phyloP scores from a whole-genome alignment of 345 rosid genomes.

The Capsella bursapastoris region DNA sequence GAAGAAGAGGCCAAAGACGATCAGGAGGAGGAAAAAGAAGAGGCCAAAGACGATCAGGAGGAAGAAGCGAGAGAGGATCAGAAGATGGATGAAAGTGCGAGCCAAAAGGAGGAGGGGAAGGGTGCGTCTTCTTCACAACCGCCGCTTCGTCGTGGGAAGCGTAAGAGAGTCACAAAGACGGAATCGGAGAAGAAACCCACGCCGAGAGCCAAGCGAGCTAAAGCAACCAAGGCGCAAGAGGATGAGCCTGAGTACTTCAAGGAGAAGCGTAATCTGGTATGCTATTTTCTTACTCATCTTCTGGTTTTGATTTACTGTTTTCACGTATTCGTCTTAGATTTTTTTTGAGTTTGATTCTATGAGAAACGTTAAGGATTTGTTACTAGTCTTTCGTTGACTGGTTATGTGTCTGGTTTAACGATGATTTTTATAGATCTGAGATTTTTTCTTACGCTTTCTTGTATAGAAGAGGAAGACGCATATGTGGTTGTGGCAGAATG shows the following conservation, averaged over 20 bases:
- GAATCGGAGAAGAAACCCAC: slow-evolving; percentile 23
- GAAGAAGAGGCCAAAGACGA: slow-evolving; percentile 12
- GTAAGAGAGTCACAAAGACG: not conserved
- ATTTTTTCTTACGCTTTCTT: not conserved
- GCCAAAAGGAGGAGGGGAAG: not conserved
- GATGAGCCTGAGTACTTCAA: slow-evolving; percentile 69
- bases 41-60: slow-evolving; percentile 4
- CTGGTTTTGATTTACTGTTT: not conserved
- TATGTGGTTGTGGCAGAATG: not conserved
- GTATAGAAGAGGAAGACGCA: not conserved
- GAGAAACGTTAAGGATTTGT: not conserved
- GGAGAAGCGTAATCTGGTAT: slow-evolving; percentile 82
- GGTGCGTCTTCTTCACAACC: slow-evolving; percentile 31
- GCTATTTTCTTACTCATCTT: not conserved
- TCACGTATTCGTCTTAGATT: not conserved
- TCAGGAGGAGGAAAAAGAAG: slow-evolving; percentile 22
- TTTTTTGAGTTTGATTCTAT: not conserved
- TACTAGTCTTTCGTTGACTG: not conserved
- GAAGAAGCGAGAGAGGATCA: slow-evolving; percentile 27
- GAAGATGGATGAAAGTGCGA: not conserved
- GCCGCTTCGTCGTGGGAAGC: slow-evolving; percentile 25
- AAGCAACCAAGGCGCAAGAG: slow-evolving; percentile 51
- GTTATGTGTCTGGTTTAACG: not conserved
- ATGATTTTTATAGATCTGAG: not conserved
- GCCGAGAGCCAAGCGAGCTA: slow-evolving; percentile 59